Evolutionary conservation across 208 protist species (phyloP).

Genomic region (Trypanosoma avium): DNA sequence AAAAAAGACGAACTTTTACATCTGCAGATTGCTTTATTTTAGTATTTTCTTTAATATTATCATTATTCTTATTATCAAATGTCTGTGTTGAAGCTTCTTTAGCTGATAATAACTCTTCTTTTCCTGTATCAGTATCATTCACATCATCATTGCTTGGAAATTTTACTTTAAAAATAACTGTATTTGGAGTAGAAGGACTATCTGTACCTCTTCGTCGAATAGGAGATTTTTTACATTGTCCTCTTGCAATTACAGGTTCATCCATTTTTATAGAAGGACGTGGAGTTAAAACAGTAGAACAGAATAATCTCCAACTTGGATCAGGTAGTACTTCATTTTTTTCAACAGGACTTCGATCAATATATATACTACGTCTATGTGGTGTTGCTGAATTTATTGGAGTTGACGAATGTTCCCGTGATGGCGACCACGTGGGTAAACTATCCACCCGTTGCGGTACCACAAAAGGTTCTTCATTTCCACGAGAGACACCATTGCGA

Average conservation of each 20-base stretch:
- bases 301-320: background rate
- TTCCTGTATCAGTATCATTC: no score
- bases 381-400: background rate
- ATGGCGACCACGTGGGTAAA: background rate
- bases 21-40: no score
- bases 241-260: background rate
- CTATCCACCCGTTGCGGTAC: background rate
- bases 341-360: background rate
- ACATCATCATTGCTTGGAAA: no score
- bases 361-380: background rate
- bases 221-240: background rate
- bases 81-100: no score
- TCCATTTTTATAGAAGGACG: background rate
- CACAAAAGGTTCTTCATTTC: background rate
- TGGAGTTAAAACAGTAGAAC: background rate
- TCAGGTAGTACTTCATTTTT: background rate
- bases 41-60: no score
- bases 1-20: no score
- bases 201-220: background rate
- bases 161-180: background rate
- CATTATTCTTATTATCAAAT: no score
- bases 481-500: slow-evolving; percentile 2
- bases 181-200: background rate
- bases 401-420: background rate
- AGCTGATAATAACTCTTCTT: no score